Percentiles rank a stretch among this genome's conserved stretches.
Evolutionary conservation across 306 rosid genomes (phyloP).

Genomic region (Psophocarpus tetragonolobus): DNA sequence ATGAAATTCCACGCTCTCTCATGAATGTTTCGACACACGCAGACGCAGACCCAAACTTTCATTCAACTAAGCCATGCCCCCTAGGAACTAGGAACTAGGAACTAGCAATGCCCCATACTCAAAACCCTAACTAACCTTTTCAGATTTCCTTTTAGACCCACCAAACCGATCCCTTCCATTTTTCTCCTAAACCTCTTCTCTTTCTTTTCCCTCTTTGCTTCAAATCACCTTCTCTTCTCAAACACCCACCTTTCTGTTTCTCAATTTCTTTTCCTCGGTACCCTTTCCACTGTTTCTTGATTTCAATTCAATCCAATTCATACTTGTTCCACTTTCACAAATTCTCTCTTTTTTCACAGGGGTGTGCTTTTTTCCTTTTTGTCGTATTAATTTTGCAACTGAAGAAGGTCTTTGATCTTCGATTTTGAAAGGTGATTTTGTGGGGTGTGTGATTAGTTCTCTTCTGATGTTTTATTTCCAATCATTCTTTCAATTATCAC

Average conservation of each 20-base stretch:
- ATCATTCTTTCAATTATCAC: constrained; percentile 49
- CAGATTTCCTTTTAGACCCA: constrained; percentile 27
- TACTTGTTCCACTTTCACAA: background rate
- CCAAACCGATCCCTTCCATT: constrained; percentile 20
- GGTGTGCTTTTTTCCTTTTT: background rate
- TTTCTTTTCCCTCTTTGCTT: constrained; percentile 3
- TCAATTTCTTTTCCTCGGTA: background rate
- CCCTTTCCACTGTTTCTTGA: constrained; percentile 8
- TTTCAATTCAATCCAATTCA: constrained; percentile 1
- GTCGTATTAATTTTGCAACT: constrained; percentile 34
- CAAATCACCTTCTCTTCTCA: constrained; percentile 26
- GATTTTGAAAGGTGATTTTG: constrained; percentile 29
- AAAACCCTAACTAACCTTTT: constrained; percentile 48
- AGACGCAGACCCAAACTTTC: background rate
- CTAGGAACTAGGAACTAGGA: background rate
- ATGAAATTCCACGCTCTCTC: constrained; percentile 1
- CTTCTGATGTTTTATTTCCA: constrained; percentile 90
- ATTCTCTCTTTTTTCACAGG: constrained; percentile 11
- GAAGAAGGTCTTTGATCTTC: constrained; percentile 39
- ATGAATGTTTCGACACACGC: background rate
- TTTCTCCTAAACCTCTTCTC: constrained; percentile 30
- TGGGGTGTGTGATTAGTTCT: constrained; percentile 45
- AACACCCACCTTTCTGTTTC: constrained; percentile 27
- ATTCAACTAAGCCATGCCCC: constrained; percentile 21
- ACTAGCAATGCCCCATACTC: constrained; percentile 30